phyloP scores from a whole-genome alignment of 2,329 filamentous ascomycete species.

The Leptographium wingfieldii region DNA sequence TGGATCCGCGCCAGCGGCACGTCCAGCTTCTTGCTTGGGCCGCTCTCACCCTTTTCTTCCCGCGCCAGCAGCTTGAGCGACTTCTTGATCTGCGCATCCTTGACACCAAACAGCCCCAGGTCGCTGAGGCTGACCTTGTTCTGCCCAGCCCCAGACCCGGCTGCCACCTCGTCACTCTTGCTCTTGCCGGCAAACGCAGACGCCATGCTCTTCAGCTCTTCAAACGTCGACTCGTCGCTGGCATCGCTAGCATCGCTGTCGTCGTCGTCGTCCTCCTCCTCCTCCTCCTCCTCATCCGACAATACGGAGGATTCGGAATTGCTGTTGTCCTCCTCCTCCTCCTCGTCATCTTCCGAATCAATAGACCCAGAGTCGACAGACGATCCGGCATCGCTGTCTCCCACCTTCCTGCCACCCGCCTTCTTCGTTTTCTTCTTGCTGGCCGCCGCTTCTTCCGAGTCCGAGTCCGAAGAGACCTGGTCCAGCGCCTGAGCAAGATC shows the following conservation, averaged over 20 bases:
- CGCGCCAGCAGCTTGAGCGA: constrained; percentile 63
- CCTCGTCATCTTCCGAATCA: constrained; percentile 27
- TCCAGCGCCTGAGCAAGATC: constrained; percentile 45
- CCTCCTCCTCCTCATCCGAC: not conserved
- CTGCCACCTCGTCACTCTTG: constrained; percentile 25
- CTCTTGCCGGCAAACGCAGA: constrained; percentile 54
- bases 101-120: constrained; percentile 56
- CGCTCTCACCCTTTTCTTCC: constrained; percentile 33
- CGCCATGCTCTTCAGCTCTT: constrained; percentile 56
- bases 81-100: constrained; percentile 64
- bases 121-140: constrained; percentile 65
- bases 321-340: constrained; percentile 22
- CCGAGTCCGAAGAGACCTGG: constrained; percentile 38
- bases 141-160: constrained; percentile 32
- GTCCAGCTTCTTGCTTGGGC: constrained; percentile 54
- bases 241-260: not conserved
- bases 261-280: not conserved
- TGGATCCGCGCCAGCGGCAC: constrained; percentile 76
- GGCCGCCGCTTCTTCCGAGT: constrained; percentile 32
- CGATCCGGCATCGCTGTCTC: constrained; percentile 4
- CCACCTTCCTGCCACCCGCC: constrained; percentile 20
- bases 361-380: not conserved
- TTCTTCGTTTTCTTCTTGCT: constrained; percentile 33
- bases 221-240: constrained; percentile 30
- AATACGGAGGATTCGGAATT: not conserved